Base-by-base conservation (phyloP, 345 rosid genomes). In the Populus alba region DNA sequence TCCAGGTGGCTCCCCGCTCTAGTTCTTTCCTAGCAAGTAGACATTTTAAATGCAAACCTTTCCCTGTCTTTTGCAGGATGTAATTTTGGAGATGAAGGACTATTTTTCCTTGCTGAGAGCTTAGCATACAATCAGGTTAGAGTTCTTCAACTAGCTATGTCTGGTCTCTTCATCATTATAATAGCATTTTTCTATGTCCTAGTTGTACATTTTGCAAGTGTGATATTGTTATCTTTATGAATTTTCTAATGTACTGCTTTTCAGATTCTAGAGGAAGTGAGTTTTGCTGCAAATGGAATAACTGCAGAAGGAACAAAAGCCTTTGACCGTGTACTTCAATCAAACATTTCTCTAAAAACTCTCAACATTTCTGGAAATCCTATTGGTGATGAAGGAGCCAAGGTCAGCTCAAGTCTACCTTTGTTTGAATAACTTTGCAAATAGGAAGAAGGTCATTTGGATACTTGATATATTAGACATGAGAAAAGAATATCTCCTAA, bases 271-370 rank as follows among this genome's bases (percentile, higher is more conserved):
- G 98, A 91, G 86, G 96, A 95, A 86, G 99, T 93, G 31, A 92
- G 92, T 85, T 95, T 95, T 91, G 97, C 98, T 81, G 94, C 98
- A 76, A 92, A 93, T 87, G 96, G 97, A 73, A 93, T 95, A 81
- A 92, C 98, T 62, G 91, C 96, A 8, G 87, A 89, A 74, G 99
- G 99, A 79, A 77, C 92, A 35, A 89, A 89, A 86, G 97, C 98
- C 70, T 93, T 93, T 55, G 96, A 95, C 43, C 89, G 90, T 62
- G 90, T 95, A 81, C 97, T 95, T 86, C 93, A 93, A 71, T 87
- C 98, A 67, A 95, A 92, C 88, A 77, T 90, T 81, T 80, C 75
- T 17, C 78, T 95, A 65, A 92, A 89, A 86, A 81, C 89, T 73
- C 89, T 95, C 45, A 86, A 93, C 85, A 88, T 95, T 80, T 95